A percentile compares a stretch with the other conserved stretches of the same genome.
phyloP scores from a whole-genome alignment of 2,329 filamentous ascomycete genomes.

The Colletotrichum lindemuthianum region DNA sequence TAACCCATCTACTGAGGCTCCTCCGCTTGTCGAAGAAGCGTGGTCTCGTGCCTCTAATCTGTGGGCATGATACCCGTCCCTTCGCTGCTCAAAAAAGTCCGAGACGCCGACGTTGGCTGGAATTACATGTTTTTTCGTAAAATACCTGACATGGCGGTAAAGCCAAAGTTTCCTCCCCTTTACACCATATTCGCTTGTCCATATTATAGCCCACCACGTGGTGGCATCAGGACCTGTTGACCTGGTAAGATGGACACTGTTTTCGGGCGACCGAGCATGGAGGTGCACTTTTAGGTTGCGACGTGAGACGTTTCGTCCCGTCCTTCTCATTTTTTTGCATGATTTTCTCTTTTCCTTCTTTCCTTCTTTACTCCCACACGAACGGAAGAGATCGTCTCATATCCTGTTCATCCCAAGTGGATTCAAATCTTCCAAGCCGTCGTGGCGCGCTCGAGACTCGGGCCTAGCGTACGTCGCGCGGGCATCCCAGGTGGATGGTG shows the following conservation, averaged over 20 bases:
- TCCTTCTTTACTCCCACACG: conserved; percentile 18
- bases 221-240: conserved; percentile 4
- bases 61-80: conserved; percentile 19
- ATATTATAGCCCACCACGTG: conserved; percentile 1
- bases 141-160: conserved; percentile 15
- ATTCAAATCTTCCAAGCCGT: conserved; percentile 56
- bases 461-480: conserved; percentile 50
- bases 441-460: conserved; percentile 39
- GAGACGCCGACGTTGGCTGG: conserved; percentile 35
- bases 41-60: conserved; percentile 13
- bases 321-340: not conserved
- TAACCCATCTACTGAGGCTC: no score
- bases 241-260: conserved; percentile 11
- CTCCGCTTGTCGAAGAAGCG: no score
- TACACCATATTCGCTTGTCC: conserved; percentile 15
- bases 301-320: not conserved
- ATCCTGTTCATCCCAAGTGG: conserved; percentile 67
- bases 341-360: conserved; percentile 5
- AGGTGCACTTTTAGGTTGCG: conserved; percentile 7
- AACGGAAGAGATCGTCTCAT: conserved; percentile 41
- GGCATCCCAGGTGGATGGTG: conserved; percentile 52
- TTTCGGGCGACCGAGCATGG: not conserved
- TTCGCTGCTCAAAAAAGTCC: conserved; percentile 29
- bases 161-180: conserved; percentile 21
- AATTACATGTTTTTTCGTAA: conserved; percentile 25